phyloP scores from a whole-genome alignment of 306 rosid species.

The Vicia faba region DNA sequence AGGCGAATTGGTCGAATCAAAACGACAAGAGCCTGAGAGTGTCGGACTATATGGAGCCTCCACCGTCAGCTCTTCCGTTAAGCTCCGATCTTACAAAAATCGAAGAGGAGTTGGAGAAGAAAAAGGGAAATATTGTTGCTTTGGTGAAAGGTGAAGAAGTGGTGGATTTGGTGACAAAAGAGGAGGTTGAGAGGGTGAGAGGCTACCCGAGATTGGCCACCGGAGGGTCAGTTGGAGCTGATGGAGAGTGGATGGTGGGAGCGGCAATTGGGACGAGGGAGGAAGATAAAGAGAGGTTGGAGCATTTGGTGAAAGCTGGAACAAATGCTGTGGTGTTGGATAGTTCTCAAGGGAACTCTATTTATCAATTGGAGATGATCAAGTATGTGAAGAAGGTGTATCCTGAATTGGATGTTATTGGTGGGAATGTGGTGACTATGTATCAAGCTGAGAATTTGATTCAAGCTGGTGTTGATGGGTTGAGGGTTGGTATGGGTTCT shows the following conservation, averaged over 20 bases:
- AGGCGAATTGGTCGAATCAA: slow-evolving; percentile 47
- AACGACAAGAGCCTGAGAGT: slow-evolving; percentile 48
- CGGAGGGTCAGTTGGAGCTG: slow-evolving; percentile 67
- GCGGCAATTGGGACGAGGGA: slow-evolving; percentile 91
- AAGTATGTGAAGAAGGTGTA: slow-evolving; percentile 65
- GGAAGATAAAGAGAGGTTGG: slow-evolving; percentile 74
- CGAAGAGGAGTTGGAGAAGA: slow-evolving; percentile 43
- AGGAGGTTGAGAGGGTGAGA: slow-evolving; percentile 67
- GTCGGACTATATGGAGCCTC: slow-evolving; percentile 51
- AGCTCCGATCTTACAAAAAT: slow-evolving; percentile 43
- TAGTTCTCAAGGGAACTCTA: slow-evolving; percentile 93
- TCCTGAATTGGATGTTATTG: slow-evolving; percentile 77
- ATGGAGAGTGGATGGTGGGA: slow-evolving; percentile 79
- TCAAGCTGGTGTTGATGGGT: slow-evolving; percentile 89
- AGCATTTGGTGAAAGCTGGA: slow-evolving; percentile 77
- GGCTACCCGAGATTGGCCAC: slow-evolving; percentile 66
- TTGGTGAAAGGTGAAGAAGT: slow-evolving; percentile 52
- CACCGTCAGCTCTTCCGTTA: slow-evolving; percentile 51
- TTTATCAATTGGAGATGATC: slow-evolving; percentile 84
- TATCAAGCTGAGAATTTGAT: slow-evolving; percentile 85
- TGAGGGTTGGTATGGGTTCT: slow-evolving; percentile 96
- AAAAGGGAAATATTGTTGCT: slow-evolving; percentile 45
- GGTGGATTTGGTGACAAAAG: slow-evolving; percentile 63
- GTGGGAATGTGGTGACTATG: slow-evolving; percentile 93
- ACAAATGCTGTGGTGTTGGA: slow-evolving; percentile 81